Conservation (phyloP, 306 rosid species). For the Quercus aquifolioides region DNA sequence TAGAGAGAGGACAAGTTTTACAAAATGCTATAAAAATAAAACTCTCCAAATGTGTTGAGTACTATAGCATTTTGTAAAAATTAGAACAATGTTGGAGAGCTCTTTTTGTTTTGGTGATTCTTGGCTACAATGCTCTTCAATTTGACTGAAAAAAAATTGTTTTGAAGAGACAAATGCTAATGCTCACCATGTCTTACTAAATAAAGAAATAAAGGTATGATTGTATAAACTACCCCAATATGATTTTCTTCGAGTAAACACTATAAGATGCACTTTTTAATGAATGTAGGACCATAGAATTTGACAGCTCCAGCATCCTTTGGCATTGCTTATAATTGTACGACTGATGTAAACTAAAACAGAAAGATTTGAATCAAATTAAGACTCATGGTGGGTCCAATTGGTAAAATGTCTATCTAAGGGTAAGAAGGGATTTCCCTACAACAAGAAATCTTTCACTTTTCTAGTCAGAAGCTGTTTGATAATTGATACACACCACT, state of each 20-base stretch:
- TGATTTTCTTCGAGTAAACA: not conserved
- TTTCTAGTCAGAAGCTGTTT: constrained; percentile 17
- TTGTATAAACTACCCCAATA: no score
- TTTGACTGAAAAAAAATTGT: no score
- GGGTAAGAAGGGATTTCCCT: constrained; percentile 14
- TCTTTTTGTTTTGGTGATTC: no score
- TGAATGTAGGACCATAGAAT: constrained; percentile 9
- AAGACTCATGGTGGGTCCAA: constrained; percentile 27
- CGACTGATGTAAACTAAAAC: constrained; percentile 14
- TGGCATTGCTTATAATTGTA: constrained; percentile 15
- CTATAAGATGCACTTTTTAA: not conserved
- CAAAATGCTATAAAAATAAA: no score
- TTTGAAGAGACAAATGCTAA: no score
- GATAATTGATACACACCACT: not conserved
- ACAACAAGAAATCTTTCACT: constrained; percentile 19
- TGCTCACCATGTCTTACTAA: no score
- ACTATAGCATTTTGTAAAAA: no score
- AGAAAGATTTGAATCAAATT: constrained; percentile 28
- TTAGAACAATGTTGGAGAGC: no score
- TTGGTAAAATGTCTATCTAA: constrained; percentile 3
- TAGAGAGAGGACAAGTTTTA: no score
- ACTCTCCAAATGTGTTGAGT: no score
- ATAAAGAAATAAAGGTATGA: no score
- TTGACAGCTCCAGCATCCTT: constrained; percentile 17
- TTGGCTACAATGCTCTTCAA: no score